Conservation (phyloP, 768 basidiomycete genomes). For the Boletus barrowsii region DNA sequence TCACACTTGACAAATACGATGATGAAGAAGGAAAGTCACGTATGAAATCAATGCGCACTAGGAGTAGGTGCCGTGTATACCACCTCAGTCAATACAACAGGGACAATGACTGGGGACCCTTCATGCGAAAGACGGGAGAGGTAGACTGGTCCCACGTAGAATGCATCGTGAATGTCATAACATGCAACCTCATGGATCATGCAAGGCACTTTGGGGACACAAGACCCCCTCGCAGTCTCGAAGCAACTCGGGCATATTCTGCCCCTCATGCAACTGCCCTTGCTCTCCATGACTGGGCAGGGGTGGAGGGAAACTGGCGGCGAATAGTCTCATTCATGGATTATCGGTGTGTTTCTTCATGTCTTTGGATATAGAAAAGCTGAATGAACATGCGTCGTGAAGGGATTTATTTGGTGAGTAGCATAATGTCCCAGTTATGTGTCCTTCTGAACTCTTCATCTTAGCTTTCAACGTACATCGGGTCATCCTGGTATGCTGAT, state of each 20-base stretch:
- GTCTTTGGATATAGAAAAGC: conserved; percentile 31
- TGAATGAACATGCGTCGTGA: neutral
- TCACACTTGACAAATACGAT: conserved; percentile 37
- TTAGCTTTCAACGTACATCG: conserved; percentile 52
- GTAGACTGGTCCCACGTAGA: conserved; percentile 68
- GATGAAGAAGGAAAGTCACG: conserved; percentile 22
- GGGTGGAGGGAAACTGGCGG: conserved; percentile 72
- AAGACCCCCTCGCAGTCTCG: conserved; percentile 48
- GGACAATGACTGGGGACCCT: conserved; percentile 60
- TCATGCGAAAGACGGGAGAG: conserved; percentile 31
- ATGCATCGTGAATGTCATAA: conserved; percentile 52
- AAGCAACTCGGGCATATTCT: conserved; percentile 53
- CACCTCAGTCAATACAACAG: conserved; percentile 56
- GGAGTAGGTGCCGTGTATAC: conserved; percentile 60
- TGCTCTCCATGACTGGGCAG: conserved; percentile 60
- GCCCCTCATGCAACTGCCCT: conserved; percentile 41
- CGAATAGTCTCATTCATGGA: conserved; percentile 78
- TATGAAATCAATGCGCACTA: conserved; percentile 36
- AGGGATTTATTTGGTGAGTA: conserved; percentile 28
- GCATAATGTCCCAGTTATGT: neutral
- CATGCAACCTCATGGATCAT: conserved; percentile 50
- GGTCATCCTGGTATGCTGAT: neutral
- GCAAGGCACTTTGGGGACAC: conserved; percentile 34
- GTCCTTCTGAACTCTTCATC: neutral
- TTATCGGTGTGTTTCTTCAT: conserved; percentile 48